Evolutionary conservation across 164 flowering plant genomes (phyloP), one percentile per base, ranked within the genome.

Genomic region (Nelumbo lutea): DNA sequence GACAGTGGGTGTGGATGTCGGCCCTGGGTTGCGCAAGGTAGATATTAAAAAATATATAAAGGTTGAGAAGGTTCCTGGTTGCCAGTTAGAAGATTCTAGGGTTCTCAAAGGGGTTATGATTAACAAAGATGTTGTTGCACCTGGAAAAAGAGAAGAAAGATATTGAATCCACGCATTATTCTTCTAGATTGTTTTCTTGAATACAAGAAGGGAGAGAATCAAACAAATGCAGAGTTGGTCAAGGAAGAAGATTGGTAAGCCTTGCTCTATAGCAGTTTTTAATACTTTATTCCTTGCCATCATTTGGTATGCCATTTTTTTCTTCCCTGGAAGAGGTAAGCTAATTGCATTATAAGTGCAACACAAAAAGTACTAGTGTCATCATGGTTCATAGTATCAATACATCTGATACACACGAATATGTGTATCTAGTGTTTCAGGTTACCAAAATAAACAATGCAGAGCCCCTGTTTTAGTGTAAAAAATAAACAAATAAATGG

Each of bases 131-230:
- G 93, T 95, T 11, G 88, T 92, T 72, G 91, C 93, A 27, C 97
- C 97, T 59, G 97, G 98, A 4, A 95, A 95, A 80, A 95, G 98
- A 92, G 83, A 77, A 87, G 98, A 73, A 95, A 86, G 77, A 95
- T 95, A 53, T 66, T 90, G 1, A 92, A 92, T 56, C 97, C 98
- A 13, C 91, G 94, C 1, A 90, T 92, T 42, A 88, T 92, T 69
- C 94, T 95, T 70, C 90, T 95, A 58, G 97, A 92, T 79, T 85
- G 88, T 64, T 96, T 97, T 41, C 90, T 95, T 59, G 98, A 95
- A 76, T 95, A 95, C 76, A 95, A 95, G 75, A 95, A 95, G 74
- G 97, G 97, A 0, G 98, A 95, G 79, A 95, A 92, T 73, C 98
- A 95, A 67, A 95, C 98, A 65, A 95, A 95, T 81, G 96, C 98